Evolutionary conservation across 2,329 filamentous ascomycete species (phyloP), one percentile per base, ranked within the genome.

Genomic region (Aspergillus thermomutatus): DNA sequence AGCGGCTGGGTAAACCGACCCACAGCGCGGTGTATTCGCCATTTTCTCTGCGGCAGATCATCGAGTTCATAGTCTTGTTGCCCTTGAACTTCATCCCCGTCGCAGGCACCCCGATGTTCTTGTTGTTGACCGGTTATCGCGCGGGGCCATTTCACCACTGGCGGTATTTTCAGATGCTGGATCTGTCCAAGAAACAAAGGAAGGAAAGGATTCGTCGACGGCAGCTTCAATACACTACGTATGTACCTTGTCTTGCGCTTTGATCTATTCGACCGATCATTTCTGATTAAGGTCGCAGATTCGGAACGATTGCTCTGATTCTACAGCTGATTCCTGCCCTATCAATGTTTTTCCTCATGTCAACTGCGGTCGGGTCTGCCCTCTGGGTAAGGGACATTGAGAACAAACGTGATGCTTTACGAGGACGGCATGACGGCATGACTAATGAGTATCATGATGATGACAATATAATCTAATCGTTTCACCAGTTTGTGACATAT

Each of bases 331-430:
- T 97, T 8, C 94, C 94, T 1, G 82, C 93, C 11, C 75, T 97
- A 50, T 95, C 90, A n/a, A 95, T 99, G 82, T 87, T 97, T 70
- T 97, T 97, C 72, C 81, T 97, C 41, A 77, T 99, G 63, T 97
- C 93, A 0, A 92, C 90, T 3, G 89, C 92, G 1, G 85, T 87
- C 21, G 94, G 93, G 2, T 88, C 90, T 46, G 93, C 91, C 1
- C 77, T 97, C 37, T 97, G 93, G 92, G 90, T 87, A 1, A 87
- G 87, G 1, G 86, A 88, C 62, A 76, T 97, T 51, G 92, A 97
- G 73, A 79, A 84, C 53, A 78, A 83, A 63, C 75, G 71, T 28
- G 66, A 68, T 48, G 56, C 61, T 50, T 59, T 71, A 43, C 67
- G 65, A 57, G 64, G 60, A 46, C 60, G 52, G 25, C 54, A 60